phyloP scores from a whole-genome alignment of 345 rosid genomes.

The Erysimum cheiranthoides region DNA sequence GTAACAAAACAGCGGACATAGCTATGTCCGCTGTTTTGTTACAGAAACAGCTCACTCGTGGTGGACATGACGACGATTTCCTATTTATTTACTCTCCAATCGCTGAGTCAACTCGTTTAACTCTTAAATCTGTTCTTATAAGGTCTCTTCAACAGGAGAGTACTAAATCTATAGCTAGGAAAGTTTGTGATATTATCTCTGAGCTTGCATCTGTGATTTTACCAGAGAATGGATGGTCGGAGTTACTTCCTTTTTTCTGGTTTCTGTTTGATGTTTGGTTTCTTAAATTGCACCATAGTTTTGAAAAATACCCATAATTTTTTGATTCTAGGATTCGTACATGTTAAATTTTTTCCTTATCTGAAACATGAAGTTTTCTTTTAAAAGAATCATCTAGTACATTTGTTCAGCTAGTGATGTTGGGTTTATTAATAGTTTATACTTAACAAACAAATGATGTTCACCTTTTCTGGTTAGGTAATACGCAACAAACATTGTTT shows the following conservation, averaged over 20 bases:
- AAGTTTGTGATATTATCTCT: constrained; percentile 66
- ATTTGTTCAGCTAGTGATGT: neutral
- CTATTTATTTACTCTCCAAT: constrained; percentile 54
- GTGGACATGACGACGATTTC: constrained; percentile 44
- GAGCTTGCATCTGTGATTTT: constrained; percentile 64
- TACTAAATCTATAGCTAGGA: constrained; percentile 54
- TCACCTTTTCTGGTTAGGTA: constrained; percentile 5
- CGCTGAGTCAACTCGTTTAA: constrained; percentile 49
- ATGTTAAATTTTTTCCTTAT: neutral
- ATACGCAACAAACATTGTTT: neutral
- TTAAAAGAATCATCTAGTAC: neutral
- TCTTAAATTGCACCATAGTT: neutral
- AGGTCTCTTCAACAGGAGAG: constrained; percentile 55
- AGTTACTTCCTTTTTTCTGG: constrained; percentile 51
- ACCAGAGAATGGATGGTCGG: constrained; percentile 62
- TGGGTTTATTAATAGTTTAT: neutral
- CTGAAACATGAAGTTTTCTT: neutral
- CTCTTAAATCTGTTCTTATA: constrained; percentile 57
- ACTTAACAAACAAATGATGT: constrained; percentile 3
- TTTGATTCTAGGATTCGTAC: neutral
- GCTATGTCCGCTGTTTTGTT: constrained; percentile 74
- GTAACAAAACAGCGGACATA: too few relatives aligned
- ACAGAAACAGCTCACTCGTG: constrained; percentile 65
- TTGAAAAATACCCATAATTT: neutral
- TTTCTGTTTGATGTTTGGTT: neutral